Percentiles rank a stretch among this genome's conserved stretches.
These are phyloP conservation scores for Phytophthora colocasiae DNA, from an alignment of 352 stramenopile species.

Conservation along the genomic window DNA sequence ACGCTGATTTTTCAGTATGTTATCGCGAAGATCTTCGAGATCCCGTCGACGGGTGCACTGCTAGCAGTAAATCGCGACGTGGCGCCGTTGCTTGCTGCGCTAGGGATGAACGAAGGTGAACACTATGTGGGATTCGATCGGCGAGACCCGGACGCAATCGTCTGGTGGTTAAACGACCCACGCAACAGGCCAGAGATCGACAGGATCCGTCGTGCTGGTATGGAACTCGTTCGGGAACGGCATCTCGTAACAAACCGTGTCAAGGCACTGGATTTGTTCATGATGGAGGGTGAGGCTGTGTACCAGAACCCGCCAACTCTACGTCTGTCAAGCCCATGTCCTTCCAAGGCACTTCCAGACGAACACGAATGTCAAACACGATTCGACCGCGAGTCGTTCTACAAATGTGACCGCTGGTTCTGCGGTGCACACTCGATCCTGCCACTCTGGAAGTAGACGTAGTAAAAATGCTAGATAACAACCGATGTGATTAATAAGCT, in stretches of 20 bases:
- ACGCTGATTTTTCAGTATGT: constrained; percentile 82
- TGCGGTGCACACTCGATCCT: constrained; percentile 65
- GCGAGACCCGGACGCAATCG: constrained; percentile 46
- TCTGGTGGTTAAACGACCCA: constrained; percentile 62
- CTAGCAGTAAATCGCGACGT: constrained; percentile 75
- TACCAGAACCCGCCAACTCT: constrained; percentile 57
- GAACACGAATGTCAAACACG: constrained; percentile 50
- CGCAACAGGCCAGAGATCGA: constrained; percentile 64
- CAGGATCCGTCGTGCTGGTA: constrained; percentile 60
- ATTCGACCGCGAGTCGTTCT: constrained; percentile 58
- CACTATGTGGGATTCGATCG: constrained; percentile 77
- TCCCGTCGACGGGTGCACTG: constrained; percentile 71
- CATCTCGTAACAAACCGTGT: constrained; percentile 73
- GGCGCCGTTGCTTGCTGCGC: constrained; percentile 49
- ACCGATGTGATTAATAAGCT: neutral
- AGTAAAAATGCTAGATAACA: constrained; percentile 14
- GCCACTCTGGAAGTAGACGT: constrained; percentile 25
- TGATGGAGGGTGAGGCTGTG: constrained; percentile 50
- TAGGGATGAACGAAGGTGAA: constrained; percentile 63
- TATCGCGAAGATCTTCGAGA: constrained; percentile 85
- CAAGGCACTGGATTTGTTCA: constrained; percentile 63
- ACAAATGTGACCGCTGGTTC: constrained; percentile 84
- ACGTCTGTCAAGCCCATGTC: constrained; percentile 56
- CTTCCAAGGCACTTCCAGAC: constrained; percentile 57
- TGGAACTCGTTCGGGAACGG: constrained; percentile 59